A percentile compares a stretch with the other conserved stretches of the same genome.
Evolutionary conservation across 306 rosid species (phyloP).

Genomic region (Lagenaria siceraria): DNA sequence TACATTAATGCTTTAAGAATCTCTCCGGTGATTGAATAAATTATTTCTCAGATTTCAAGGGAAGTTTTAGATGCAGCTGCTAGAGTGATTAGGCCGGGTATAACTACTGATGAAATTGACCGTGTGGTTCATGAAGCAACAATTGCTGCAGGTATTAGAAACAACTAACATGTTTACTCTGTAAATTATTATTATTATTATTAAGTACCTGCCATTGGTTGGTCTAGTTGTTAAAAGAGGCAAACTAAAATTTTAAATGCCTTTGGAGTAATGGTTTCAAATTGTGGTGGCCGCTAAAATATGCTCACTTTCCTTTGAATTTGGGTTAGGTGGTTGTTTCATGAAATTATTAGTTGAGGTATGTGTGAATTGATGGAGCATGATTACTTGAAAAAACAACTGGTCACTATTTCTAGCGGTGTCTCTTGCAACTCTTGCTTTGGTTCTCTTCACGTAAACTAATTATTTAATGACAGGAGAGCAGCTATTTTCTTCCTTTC

Average conservation of each 20-base stretch:
- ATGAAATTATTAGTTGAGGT: background rate
- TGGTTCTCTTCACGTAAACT: background rate
- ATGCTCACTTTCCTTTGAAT: background rate
- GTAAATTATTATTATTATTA: background rate
- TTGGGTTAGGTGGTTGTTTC: background rate
- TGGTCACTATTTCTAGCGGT: background rate
- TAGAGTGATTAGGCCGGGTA: slow-evolving; percentile 67
- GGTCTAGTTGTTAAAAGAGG: background rate
- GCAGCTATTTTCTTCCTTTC: background rate
- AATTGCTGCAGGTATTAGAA: slow-evolving; percentile 58
- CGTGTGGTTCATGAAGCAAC: slow-evolving; percentile 88
- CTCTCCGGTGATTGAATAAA: background rate
- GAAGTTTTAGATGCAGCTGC: slow-evolving; percentile 94
- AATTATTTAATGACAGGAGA: background rate
- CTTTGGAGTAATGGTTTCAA: background rate
- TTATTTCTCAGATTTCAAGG: slow-evolving; percentile 47
- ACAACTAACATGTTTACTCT: background rate
- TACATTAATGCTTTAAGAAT: slow-evolving; percentile 4
- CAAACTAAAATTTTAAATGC: background rate
- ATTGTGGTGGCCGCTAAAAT: background rate
- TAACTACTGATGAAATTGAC: slow-evolving; percentile 92
- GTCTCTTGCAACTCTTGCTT: background rate
- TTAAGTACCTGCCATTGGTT: background rate
- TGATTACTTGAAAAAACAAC: background rate
- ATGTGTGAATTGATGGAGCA: background rate